Base-by-base conservation (phyloP, 2,329 filamentous ascomycete genomes). In the Hypocreales sp. region DNA sequence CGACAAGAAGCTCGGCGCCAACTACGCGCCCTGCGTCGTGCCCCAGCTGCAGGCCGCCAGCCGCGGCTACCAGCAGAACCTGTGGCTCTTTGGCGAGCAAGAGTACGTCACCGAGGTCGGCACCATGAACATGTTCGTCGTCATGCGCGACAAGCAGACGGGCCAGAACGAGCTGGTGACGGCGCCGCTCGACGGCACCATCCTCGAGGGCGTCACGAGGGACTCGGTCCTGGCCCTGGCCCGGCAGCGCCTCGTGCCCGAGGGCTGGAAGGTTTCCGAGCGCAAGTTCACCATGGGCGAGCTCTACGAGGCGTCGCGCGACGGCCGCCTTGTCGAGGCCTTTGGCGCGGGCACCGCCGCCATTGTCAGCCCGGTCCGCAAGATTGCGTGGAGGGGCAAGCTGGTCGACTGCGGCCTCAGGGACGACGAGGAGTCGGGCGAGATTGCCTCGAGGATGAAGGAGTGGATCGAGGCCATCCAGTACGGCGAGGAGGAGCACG, bases 21-120 rank as follows among this genome's bases (percentile, higher is more conserved):
- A 98, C 69, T 98, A 98, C 53, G 90, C 90, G n/a, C 90, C 90
- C 5, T 95, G 90, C 61, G 87, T 98, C 45, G 64, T 95, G n/a
- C 90, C 90, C 12, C 90, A 98, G 59, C 71, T 90, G 44, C 72
- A 93, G 56, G 90, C 90, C 22, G 83, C 84, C 24, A 79, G 75
- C 53, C 73, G 84, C 31, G 90, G 90, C 14, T 93, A 86, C 67
- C 87, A 95, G 59, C 90, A 98, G 63, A 98, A 95, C 57, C 67
- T 98, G 29, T 98, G 90, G 90, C 62, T 98, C 18, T 98, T 95
- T 48, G 86, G 86, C 23, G 77, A 92, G 47, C 83, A 95, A 55
- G 83, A 95, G 53, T 93, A 78, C 46, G 77, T 95, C 32, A 98
- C 90, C 25, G 90, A 98, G 57, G 90, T 94, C 31, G 90, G 90